phyloP scores from a whole-genome alignment of 495 filamentous ascomycete genomes.

The Penicillium egyptiacum region DNA sequence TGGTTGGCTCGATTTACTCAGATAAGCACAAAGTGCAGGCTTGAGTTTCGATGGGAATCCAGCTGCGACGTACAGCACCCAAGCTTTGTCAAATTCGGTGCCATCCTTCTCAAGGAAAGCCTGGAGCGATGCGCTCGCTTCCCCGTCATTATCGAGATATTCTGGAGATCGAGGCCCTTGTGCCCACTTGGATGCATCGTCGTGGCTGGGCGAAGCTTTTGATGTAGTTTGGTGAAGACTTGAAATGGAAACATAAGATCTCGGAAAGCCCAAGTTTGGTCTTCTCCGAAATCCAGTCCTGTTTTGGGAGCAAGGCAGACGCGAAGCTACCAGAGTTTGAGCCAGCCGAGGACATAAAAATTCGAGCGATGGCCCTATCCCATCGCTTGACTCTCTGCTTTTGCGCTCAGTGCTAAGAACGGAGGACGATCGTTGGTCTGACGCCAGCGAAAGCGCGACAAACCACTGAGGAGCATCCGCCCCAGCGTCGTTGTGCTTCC shows the following conservation, averaged over 20 bases:
- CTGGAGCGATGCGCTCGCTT: slow-evolving; percentile 20
- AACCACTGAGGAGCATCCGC: slow-evolving; percentile 56
- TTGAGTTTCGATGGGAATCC: slow-evolving; percentile 28
- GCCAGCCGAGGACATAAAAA: slow-evolving; percentile 42
- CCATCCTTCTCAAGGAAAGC: slow-evolving; percentile 21
- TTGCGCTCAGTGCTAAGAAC: slow-evolving; percentile 14
- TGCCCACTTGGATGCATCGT: background rate
- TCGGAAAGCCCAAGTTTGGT: slow-evolving; percentile 20
- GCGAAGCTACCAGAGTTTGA: slow-evolving; percentile 25
- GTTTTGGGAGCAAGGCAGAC: slow-evolving; percentile 26
- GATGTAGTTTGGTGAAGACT: slow-evolving; percentile 7
- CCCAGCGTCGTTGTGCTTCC: slow-evolving; percentile 60
- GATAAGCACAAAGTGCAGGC: slow-evolving; percentile 37
- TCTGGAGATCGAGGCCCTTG: background rate
- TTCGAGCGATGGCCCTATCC: slow-evolving; percentile 35
- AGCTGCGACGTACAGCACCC: slow-evolving; percentile 36
- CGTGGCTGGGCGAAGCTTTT: background rate
- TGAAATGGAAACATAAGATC: slow-evolving; percentile 33
- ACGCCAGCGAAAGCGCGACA: slow-evolving; percentile 33
- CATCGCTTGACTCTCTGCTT: slow-evolving; percentile 20
- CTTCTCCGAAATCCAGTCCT: slow-evolving; percentile 31
- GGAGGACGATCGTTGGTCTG: slow-evolving; percentile 23
- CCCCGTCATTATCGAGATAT: background rate
- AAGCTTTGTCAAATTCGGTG: slow-evolving; percentile 35
- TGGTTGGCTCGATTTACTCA: slow-evolving; percentile 41